phyloP scores from a whole-genome alignment of 176 grass and related monocot species.

The Puccinellia tenuiflora region DNA sequence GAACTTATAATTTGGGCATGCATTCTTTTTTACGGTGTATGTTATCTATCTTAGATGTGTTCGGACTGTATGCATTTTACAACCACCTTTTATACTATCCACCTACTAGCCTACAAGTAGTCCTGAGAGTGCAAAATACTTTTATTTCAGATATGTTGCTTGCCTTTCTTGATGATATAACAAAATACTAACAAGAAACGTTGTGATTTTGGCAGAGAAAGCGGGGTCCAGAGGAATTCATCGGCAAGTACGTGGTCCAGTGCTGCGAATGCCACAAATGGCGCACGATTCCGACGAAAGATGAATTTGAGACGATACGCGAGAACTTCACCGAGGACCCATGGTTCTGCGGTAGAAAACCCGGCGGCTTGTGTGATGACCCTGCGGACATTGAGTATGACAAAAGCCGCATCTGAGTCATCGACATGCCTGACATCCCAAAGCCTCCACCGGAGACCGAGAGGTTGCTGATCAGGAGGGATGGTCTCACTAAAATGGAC shows the following conservation, averaged over 20 bases:
- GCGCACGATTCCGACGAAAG: constrained; percentile 47
- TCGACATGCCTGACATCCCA: constrained; percentile 46
- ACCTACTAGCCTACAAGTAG: too few relatives aligned
- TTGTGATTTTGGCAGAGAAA: constrained; percentile 32
- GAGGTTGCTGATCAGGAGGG: constrained; percentile 51
- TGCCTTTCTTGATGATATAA: background rate
- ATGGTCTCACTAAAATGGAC: constrained; percentile 70
- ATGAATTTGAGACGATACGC: constrained; percentile 63
- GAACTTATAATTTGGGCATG: background rate
- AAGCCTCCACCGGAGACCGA: constrained; percentile 30
- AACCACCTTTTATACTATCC: too few relatives aligned
- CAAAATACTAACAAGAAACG: background rate
- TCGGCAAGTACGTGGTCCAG: constrained; percentile 52
- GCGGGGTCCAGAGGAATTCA: constrained; percentile 21
- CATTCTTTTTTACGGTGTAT: background rate
- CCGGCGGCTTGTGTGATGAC: background rate
- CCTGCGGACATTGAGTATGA: constrained; percentile 57
- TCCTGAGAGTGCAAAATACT: too few relatives aligned
- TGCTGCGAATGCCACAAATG: constrained; percentile 65
- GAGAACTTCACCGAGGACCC: constrained; percentile 54
- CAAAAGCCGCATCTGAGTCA: constrained; percentile 50
- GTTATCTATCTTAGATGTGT: background rate
- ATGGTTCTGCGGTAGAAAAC: constrained; percentile 58
- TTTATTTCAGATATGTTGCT: background rate
- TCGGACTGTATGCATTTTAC: too few relatives aligned